phyloP scores from a whole-genome alignment of 441 rosid genomes.

The Euphorbia corollata region DNA sequence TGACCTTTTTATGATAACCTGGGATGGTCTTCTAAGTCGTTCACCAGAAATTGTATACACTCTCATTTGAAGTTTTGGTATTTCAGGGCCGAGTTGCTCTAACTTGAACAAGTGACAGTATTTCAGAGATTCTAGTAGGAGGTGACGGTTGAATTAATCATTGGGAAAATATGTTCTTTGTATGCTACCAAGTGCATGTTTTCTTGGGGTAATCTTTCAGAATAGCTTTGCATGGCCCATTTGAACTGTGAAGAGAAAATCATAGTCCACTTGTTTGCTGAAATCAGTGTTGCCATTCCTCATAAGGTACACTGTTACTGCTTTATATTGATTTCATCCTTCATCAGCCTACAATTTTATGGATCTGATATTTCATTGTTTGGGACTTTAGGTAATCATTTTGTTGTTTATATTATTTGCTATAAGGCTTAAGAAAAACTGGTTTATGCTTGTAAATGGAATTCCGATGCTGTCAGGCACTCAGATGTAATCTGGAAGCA shows the following conservation, averaged over 20 bases:
- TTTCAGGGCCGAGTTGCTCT: constrained; percentile 71
- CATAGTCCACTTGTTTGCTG: constrained; percentile 83
- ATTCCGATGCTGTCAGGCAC: constrained; percentile 80
- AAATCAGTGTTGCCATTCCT: constrained; percentile 87
- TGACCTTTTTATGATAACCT: too few relatives aligned
- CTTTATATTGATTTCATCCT: constrained; percentile 8
- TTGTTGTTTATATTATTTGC: neutral
- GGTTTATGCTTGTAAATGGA: constrained; percentile 96
- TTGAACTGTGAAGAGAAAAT: constrained; percentile 56
- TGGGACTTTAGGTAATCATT: too few relatives aligned
- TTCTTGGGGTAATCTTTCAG: constrained; percentile 96
- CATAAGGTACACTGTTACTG: constrained; percentile 47
- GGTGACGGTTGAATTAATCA: constrained; percentile 85
- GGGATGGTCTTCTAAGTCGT: neutral
- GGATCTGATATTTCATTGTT: too few relatives aligned
- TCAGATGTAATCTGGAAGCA: constrained; percentile 52
- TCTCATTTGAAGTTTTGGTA: constrained; percentile 18
- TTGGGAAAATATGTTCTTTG: constrained; percentile 78
- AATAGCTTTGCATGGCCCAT: constrained; percentile 83
- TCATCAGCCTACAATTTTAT: neutral
- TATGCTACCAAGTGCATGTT: constrained; percentile 93
- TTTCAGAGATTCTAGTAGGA: constrained; percentile 71
- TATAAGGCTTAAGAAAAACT: constrained; percentile 75
- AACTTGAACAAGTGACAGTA: constrained; percentile 76
- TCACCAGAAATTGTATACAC: neutral